Base-by-base conservation (phyloP, 2,329 filamentous ascomycete genomes). In the Rugonectria rugulosa region DNA sequence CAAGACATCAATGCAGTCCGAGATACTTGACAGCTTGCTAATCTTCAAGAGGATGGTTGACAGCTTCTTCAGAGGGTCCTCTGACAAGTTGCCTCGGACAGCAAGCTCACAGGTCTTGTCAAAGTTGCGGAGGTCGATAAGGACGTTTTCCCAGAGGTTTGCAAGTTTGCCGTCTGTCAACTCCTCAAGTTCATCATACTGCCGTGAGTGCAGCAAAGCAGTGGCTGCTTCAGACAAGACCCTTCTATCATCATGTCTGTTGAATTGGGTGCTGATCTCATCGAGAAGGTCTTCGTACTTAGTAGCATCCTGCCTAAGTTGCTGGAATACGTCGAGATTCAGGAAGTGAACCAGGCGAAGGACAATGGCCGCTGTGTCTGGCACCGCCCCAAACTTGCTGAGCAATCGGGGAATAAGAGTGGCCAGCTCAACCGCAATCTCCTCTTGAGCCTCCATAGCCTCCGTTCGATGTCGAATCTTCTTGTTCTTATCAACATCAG, bases 211-310 rank as follows among this genome's bases (percentile, higher is more conserved):
- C 26, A 97, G 77, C 31, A 99, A 84, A 5, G 93, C 91, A 19
- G 87, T 82, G 23, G 90, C 89, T 12, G 92, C 94, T 72, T 97
- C 93, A 10, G 87, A 86, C 40, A 99, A 81, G 15, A 98, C 93
- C 51, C 85, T 85, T 65, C 91, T 89, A 67, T 96, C 91, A 37
- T 91, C 90, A 69, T 99, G 95, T n/a, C 92, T 87, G 66, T 90
- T 87, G 75, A 99, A 98, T 67, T 99, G 95, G 54, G 91, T 92
- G 72, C 91, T 92, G 65, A 98, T 92, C 67, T 97, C 93, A 64
- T 97, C 92, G 2, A 99, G 79, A 24, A 98, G 78, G 19, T 88
- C 86, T 6, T 88, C 85, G 69, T 96, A 96, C 2, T 87, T 88
- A 2, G 89, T 88, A 1, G 91, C 86, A 62, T 96, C 92, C 70